Base-by-base conservation (phyloP, 2,329 filamentous ascomycete species). In the Cladosporium halotolerans region DNA sequence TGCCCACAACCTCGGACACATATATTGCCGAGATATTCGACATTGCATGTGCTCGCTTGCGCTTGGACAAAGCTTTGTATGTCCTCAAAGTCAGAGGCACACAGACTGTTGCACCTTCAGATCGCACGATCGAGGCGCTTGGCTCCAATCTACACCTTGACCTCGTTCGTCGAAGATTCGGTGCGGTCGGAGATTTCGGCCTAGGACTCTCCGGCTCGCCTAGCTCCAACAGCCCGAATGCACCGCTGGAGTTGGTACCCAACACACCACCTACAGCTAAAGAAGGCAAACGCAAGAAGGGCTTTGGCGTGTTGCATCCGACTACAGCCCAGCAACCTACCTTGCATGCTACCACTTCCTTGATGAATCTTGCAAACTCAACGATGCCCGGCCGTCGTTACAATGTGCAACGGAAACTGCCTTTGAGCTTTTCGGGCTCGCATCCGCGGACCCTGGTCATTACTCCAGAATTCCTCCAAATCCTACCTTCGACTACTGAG, bases 401-500 rank as follows among this genome's bases (percentile, higher is more conserved):
- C 70, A 83, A 82, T 10, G 88, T 95, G 13, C 87, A 86, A 74
- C 83, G 88, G 58, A 89, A 90, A 70, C 87, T 91, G 69, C 84
- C 86, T 8, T 89, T 93, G 79, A 83, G 86, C 19, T 86, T 93
- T 62, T 84, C 88, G 40, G 84, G 82, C 3, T 80, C 86, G 63
- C 87, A 88, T 56, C 86, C 90, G 62, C 82, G 87, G 54, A 81
- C 89, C 9, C 74, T 93, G 40, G 83, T 86, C 44, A 88, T 95
- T 59, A 88, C 92, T 62, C 87, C 87, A 55, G 89, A 95, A 67
- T 93, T 91, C 68, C 82, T 95, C 57, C 88, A 92, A 69, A 89
- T 95, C 62, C 85, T 89, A 79, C 87, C 88, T 2, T 72, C 71
- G 5, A 72, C 73, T 23, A 63, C 63, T 1, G 66, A 66, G 39